Conservation (phyloP, 1,139 yeast genomes). For the Pichia sp. region DNA sequence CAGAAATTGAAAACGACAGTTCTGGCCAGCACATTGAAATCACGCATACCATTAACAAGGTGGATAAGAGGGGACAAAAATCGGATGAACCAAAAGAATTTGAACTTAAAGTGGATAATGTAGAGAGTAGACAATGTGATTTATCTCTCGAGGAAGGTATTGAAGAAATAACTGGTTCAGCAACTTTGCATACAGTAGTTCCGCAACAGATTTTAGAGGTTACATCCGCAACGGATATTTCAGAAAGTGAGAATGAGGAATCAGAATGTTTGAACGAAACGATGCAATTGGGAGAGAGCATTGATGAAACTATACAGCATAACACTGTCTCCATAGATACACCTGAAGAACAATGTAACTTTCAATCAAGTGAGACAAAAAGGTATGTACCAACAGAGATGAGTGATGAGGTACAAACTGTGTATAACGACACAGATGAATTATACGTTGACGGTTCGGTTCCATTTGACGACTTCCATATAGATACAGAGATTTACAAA, state of each 20-base stretch:
- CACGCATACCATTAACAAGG: no score
- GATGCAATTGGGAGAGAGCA: neutral
- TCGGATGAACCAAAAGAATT: no score
- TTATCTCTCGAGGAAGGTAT: neutral
- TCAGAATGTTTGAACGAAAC: neutral
- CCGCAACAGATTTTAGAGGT: neutral
- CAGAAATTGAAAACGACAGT: neutral
- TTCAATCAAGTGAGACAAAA: neutral
- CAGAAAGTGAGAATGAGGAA: neutral
- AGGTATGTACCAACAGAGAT: neutral
- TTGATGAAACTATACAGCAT: neutral
- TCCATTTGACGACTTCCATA: neutral
- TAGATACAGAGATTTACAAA: constrained; percentile 6
- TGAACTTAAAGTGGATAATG: no score
- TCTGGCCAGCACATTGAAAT: no score
- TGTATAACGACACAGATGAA: neutral
- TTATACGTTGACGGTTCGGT: neutral
- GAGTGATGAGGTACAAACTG: neutral
- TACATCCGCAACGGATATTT: neutral
- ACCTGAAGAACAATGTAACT: neutral
- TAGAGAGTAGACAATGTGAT: neutral
- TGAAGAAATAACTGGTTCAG: neutral
- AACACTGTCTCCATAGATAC: neutral
- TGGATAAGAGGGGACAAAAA: no score
- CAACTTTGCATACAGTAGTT: neutral